phyloP scores from a whole-genome alignment of 2,329 filamentous ascomycete genomes.

The Cryphonectria radicalis region DNA sequence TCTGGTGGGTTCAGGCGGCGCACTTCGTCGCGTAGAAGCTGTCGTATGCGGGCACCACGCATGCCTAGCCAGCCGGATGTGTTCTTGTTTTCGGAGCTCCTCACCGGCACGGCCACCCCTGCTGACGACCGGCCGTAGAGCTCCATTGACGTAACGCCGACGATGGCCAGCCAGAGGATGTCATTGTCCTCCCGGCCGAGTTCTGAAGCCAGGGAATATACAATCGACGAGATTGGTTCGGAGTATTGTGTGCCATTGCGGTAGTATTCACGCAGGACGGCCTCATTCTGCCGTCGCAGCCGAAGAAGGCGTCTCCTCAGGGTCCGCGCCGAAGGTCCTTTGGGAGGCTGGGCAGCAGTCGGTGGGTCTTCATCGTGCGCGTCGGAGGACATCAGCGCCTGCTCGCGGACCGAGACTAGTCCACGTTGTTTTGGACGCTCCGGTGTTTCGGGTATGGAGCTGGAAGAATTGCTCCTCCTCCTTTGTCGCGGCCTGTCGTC shows the following conservation, averaged over 20 bases:
- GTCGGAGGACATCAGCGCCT: slow-evolving; percentile 51
- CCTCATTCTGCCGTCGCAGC: slow-evolving; percentile 77
- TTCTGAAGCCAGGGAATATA: slow-evolving; percentile 93
- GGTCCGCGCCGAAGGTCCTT: slow-evolving; percentile 70
- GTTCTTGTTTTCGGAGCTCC: slow-evolving; percentile 57
- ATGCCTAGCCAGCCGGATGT: slow-evolving; percentile 79
- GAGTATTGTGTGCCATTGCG: slow-evolving; percentile 86
- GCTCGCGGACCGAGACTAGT: slow-evolving; percentile 58
- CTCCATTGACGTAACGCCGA: slow-evolving; percentile 93
- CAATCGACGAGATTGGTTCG: slow-evolving; percentile 90
- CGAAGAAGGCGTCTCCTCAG: slow-evolving; percentile 75
- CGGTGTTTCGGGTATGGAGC: slow-evolving; percentile 69
- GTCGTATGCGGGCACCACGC: slow-evolving; percentile 80
- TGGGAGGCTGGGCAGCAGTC: slow-evolving; percentile 61
- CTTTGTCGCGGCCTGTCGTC: slow-evolving; percentile 78
- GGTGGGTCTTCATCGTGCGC: slow-evolving; percentile 55
- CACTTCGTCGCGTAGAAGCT: slow-evolving; percentile 90
- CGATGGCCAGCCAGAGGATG: slow-evolving; percentile 90
- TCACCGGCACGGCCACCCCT: slow-evolving; percentile 68
- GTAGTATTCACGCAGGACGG: slow-evolving; percentile 80
- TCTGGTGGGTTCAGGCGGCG: slow-evolving; percentile 86
- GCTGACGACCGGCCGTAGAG: slow-evolving; percentile 86
- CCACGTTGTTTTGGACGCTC: slow-evolving; percentile 63
- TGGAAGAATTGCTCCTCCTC: slow-evolving; percentile 85
- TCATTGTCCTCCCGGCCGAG: slow-evolving; percentile 97